phyloP scores from a whole-genome alignment of 495 filamentous ascomycete genomes.

The Cryomyces minteri region DNA sequence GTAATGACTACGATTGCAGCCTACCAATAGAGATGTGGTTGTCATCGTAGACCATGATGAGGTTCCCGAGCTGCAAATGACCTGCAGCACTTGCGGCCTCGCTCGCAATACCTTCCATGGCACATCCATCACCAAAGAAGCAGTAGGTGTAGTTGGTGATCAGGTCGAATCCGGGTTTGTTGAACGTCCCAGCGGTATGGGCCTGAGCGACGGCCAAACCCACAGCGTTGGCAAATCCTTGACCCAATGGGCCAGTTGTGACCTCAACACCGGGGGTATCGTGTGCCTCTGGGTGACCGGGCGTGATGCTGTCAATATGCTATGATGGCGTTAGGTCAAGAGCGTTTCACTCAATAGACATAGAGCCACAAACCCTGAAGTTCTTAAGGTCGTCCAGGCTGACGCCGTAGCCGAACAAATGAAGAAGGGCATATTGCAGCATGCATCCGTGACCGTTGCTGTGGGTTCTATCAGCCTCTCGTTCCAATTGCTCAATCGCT shows the following conservation, averaged over 20 bases:
- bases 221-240: constrained; percentile 88
- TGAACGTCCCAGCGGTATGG: constrained; percentile 78
- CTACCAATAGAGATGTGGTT: constrained; percentile 89
- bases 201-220: constrained; percentile 93
- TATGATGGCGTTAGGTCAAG: constrained; percentile 14
- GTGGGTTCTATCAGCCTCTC: constrained; percentile 1
- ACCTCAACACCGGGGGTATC: constrained; percentile 96
- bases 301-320: constrained; percentile 81
- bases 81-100: constrained; percentile 88
- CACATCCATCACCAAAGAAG: constrained; percentile 97
- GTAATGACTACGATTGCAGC: constrained; percentile 3
- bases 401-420: constrained; percentile 82
- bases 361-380: constrained; percentile 60
- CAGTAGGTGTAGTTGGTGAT: constrained; percentile 91
- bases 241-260: constrained; percentile 89
- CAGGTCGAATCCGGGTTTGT: constrained; percentile 87
- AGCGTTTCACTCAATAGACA: neutral
- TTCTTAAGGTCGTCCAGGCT: constrained; percentile 79
- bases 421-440: constrained; percentile 96
- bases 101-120: constrained; percentile 92
- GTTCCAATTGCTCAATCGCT: too few relatives aligned
- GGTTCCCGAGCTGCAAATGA: constrained; percentile 92
- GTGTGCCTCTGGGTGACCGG: constrained; percentile 91
- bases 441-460: constrained; percentile 98
- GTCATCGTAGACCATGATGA: constrained; percentile 94